phyloP scores from a whole-genome alignment of 208 protist species.

The Leishmania tarentolae region DNA sequence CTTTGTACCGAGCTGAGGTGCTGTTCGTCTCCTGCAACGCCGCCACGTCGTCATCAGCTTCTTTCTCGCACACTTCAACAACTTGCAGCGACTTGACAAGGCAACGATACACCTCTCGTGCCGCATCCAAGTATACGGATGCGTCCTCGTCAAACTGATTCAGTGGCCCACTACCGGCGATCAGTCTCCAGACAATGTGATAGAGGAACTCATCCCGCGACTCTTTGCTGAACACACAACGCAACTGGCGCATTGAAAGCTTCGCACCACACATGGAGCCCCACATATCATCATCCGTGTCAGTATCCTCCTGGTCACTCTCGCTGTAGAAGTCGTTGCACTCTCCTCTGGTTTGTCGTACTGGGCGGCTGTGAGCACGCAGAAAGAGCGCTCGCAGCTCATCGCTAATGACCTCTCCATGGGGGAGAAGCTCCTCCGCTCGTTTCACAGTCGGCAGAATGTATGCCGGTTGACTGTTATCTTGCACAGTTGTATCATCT shows the following conservation, averaged over 20 bases:
- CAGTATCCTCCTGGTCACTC: constrained; percentile 2
- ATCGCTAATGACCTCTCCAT: constrained; percentile 65
- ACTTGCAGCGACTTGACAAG: constrained; percentile 47
- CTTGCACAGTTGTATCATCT: background rate
- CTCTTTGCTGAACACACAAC: constrained; percentile 29
- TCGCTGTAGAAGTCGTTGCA: too few species aligned
- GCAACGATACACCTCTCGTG: constrained; percentile 42
- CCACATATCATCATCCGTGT: constrained; percentile 40
- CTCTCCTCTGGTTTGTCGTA: background rate
- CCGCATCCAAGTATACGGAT: constrained; percentile 47
- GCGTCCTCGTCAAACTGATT: constrained; percentile 88
- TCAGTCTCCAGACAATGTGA: constrained; percentile 70
- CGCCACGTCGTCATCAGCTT: constrained; percentile 14
- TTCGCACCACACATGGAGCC: constrained; percentile 21
- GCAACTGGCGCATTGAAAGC: constrained; percentile 28
- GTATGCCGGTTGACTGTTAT: background rate
- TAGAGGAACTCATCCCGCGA: constrained; percentile 68
- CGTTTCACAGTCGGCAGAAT: constrained; percentile 47
- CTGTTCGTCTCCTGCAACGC: background rate
- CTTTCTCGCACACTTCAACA: background rate
- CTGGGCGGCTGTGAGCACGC: constrained; percentile 24
- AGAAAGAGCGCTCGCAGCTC: constrained; percentile 76
- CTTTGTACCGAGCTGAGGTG: constrained; percentile 8
- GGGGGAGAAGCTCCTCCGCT: constrained; percentile 52
- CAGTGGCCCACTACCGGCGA: constrained; percentile 66